A percentile compares a stretch with the other conserved stretches of the same genome.
These are phyloP conservation scores for Arabis alpina DNA, from an alignment of 345 rosid species.

Conservation along the genomic window DNA sequence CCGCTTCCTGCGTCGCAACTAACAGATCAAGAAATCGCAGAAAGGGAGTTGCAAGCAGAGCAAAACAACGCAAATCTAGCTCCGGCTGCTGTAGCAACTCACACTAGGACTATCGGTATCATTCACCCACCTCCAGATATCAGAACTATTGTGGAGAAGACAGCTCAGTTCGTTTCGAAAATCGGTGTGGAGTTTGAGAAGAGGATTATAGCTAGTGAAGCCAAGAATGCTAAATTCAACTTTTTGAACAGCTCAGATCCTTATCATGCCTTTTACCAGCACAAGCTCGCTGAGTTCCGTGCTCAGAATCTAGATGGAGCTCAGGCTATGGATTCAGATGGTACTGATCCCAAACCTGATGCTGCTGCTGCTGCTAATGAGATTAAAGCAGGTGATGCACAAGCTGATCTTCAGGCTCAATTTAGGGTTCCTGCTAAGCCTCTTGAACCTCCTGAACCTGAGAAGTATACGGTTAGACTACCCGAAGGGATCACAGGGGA, in stretches of 20 bases:
- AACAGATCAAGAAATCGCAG: conserved; percentile 52
- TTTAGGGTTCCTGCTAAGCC: conserved; percentile 66
- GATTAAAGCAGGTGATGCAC: conserved; percentile 43
- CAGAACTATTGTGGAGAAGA: conserved; percentile 78
- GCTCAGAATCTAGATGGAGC: conserved; percentile 59
- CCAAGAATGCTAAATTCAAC: conserved; percentile 72
- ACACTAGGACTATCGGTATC: conserved; percentile 80
- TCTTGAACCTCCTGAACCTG: conserved; percentile 77
- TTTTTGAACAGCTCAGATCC: conserved; percentile 71
- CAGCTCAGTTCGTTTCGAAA: conserved; percentile 74
- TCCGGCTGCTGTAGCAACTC: conserved; percentile 66
- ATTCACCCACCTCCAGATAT: conserved; percentile 89
- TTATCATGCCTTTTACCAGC: conserved; percentile 79
- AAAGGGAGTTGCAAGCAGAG: conserved; percentile 50
- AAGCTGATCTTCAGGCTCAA: conserved; percentile 65
- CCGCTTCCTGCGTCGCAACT: conserved; percentile 66
- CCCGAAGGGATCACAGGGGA: conserved; percentile 83
- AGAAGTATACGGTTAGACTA: conserved; percentile 74
- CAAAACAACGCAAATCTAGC: conserved; percentile 43
- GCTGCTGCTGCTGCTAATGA: conserved; percentile 46
- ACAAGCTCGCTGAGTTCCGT: conserved; percentile 68
- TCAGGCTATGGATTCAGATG: conserved; percentile 46
- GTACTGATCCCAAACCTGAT: conserved; percentile 44
- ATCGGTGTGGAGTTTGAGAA: conserved; percentile 84
- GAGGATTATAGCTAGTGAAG: conserved; percentile 68